A percentile compares a stretch with the other conserved stretches of the same genome.
Evolutionary conservation across 2,329 filamentous ascomycete genomes (phyloP).

Genomic region (Beauveria asiatica): DNA sequence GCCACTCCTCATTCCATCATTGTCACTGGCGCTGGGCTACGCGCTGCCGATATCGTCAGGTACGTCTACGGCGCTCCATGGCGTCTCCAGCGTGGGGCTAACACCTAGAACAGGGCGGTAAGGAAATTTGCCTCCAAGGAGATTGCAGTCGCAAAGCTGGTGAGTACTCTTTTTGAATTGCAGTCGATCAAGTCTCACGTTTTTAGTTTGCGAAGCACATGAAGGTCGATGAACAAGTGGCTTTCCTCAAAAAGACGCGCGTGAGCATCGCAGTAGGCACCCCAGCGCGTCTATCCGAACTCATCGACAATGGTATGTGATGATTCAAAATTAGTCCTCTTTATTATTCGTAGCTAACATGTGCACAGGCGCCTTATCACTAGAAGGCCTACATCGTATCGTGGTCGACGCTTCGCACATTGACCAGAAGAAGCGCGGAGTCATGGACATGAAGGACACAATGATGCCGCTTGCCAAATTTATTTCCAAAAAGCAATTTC

Average conservation of each 20-base stretch:
- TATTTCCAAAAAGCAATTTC: conserved; percentile 62
- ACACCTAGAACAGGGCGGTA: conserved; percentile 44
- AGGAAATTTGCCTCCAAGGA: conserved; percentile 74
- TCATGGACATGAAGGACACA: conserved; percentile 93
- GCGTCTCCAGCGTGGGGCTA: conserved; percentile 12
- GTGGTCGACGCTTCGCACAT: conserved; percentile 88
- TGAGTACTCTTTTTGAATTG: conserved; percentile 22
- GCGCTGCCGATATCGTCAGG: conserved; percentile 78
- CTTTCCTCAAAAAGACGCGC: conserved; percentile 59
- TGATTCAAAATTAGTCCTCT: background rate
- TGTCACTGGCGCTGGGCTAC: conserved; percentile 73
- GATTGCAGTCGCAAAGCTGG: conserved; percentile 72
- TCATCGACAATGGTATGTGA: conserved; percentile 67
- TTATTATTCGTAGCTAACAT: background rate
- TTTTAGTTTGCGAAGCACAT: conserved; percentile 87
- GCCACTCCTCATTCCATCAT: conserved; percentile 80
- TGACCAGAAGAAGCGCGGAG: conserved; percentile 86
- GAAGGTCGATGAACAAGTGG: conserved; percentile 79
- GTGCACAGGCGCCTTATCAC: conserved; percentile 52
- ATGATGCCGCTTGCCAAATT: conserved; percentile 72
- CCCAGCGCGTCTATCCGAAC: conserved; percentile 69
- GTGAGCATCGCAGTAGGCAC: conserved; percentile 89
- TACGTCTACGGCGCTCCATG: conserved; percentile 23
- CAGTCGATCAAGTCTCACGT: conserved; percentile 3
- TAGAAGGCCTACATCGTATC: conserved; percentile 65